Percentiles rank a stretch among this genome's conserved stretches.
Conservation (phyloP, 768 basidiomycete species). For the Leccinum arenicola region DNA sequence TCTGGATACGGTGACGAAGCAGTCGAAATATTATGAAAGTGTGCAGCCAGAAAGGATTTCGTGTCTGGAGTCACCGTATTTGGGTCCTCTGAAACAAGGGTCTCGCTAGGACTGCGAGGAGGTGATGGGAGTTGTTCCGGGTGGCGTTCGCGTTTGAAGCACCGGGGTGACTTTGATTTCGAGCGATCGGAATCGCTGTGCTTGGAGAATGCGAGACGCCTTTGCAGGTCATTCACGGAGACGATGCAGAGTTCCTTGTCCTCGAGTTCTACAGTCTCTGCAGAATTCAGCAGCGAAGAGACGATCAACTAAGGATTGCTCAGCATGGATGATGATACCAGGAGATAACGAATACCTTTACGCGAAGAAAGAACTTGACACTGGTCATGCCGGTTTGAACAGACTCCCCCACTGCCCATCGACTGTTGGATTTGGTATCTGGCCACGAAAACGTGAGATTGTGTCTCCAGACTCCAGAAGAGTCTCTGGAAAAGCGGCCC, state of each 20-base stretch:
- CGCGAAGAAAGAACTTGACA: constrained; percentile 66
- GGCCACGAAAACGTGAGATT: constrained; percentile 74
- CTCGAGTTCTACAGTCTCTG: constrained; percentile 66
- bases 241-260: constrained; percentile 65
- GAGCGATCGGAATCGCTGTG: constrained; percentile 49
- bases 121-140: constrained; percentile 37
- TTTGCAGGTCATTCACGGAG: constrained; percentile 68
- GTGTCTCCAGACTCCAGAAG: constrained; percentile 58
- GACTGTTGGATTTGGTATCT: constrained; percentile 58
- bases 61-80: constrained; percentile 4
- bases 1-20: constrained; percentile 31
- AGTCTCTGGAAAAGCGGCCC: constrained; percentile 53
- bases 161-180: constrained; percentile 58
- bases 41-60: constrained; percentile 12
- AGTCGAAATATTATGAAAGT: constrained; percentile 29
- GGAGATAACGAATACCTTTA: constrained; percentile 51
- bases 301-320: constrained; percentile 42
- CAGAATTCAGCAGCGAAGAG: constrained; percentile 41
- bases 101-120: constrained; percentile 32
- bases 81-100: constrained; percentile 9
- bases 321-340: constrained; percentile 11
- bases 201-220: constrained; percentile 59
- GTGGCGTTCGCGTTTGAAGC: constrained; percentile 34
- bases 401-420: constrained; percentile 81
- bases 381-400: constrained; percentile 61